Evolutionary conservation across 352 stramenopile species (phyloP).

Genomic region (Plasmopara halstedii): DNA sequence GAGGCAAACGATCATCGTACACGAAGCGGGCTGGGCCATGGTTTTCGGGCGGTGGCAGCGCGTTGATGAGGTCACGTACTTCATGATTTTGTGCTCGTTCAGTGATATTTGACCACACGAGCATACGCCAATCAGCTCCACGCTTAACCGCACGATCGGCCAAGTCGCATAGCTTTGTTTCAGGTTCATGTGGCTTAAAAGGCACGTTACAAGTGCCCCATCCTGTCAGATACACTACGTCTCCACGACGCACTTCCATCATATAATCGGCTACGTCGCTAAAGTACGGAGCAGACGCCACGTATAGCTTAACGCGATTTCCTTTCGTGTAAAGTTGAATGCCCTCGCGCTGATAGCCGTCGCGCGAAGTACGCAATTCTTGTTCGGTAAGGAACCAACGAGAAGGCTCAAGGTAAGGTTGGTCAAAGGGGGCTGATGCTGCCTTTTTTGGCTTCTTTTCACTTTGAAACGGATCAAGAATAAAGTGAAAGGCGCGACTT

Average conservation of each 20-base stretch:
- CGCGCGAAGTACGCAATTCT: conserved; percentile 43
- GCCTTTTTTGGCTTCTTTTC: conserved; percentile 21
- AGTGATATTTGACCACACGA: conserved; percentile 60
- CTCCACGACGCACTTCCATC: conserved; percentile 11
- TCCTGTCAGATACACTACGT: conserved; percentile 45
- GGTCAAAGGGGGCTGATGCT: conserved; percentile 27
- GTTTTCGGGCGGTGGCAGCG: conserved; percentile 21
- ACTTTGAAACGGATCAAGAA: conserved; percentile 27
- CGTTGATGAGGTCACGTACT: conserved; percentile 49
- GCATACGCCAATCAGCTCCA: conserved; percentile 24
- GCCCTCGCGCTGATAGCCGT: conserved; percentile 31
- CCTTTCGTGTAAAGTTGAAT: conserved; percentile 37
- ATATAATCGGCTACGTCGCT: conserved; percentile 40
- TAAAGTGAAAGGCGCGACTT: conserved; percentile 28
- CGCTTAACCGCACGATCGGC: conserved; percentile 28
- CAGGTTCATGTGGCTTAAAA: conserved; percentile 34
- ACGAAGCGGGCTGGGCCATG: conserved; percentile 33
- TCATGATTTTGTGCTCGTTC: conserved; percentile 46
- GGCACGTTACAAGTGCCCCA: conserved; percentile 59
- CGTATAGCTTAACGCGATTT: conserved; percentile 49
- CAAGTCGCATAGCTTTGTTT: conserved; percentile 32
- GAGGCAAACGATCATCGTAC: conserved; percentile 58
- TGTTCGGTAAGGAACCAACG: conserved; percentile 55
- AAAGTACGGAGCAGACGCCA: conserved; percentile 42
- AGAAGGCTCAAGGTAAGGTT: conserved; percentile 39